Percentiles rank a stretch among this genome's conserved stretches.
phyloP scores from a whole-genome alignment of 768 basidiomycete genomes.

The Boletus eberwhitei region DNA sequence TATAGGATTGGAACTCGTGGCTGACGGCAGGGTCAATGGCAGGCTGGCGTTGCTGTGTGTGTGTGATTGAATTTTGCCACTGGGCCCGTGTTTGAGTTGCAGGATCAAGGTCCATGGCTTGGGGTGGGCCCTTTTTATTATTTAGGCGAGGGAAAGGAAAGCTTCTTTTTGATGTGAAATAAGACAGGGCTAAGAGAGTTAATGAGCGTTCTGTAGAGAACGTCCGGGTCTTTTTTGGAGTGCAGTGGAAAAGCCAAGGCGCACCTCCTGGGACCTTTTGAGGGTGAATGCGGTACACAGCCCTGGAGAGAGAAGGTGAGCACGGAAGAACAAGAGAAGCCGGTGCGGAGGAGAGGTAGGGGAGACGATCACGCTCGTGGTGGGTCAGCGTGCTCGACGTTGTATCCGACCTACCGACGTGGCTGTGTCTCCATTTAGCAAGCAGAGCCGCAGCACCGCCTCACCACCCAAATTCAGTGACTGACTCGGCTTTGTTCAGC shows the following conservation, averaged over 20 bases:
- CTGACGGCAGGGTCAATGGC: constrained; percentile 32
- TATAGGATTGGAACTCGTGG: constrained; percentile 35
- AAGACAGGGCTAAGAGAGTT: constrained; percentile 21
- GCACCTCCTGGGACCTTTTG: constrained; percentile 17
- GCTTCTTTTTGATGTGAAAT: constrained; percentile 35
- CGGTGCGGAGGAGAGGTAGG: constrained; percentile 2
- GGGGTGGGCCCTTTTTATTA: constrained; percentile 33
- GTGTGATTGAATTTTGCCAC: constrained; percentile 33
- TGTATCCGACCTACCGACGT: constrained; percentile 33
- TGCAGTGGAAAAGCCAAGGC: constrained; percentile 10
- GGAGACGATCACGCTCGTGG: constrained; percentile 8
- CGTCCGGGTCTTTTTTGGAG: constrained; percentile 15
- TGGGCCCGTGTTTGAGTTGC: constrained; percentile 33
- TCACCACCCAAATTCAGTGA: constrained; percentile 15
- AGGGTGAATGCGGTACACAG: constrained; percentile 12
- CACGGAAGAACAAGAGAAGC: constrained; percentile 12
- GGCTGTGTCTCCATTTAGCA: constrained; percentile 34
- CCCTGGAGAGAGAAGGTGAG: background rate
- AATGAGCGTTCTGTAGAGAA: constrained; percentile 31
- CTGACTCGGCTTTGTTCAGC: constrained; percentile 18
- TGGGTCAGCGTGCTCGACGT: constrained; percentile 22
- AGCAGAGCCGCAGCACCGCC: constrained; percentile 36
- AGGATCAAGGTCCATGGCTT: constrained; percentile 35
- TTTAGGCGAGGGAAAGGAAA: constrained; percentile 36
- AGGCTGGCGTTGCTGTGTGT: constrained; percentile 33